Evolutionary conservation across 2,329 filamentous ascomycete genomes (phyloP), one percentile per base, ranked within the genome.

Genomic region (Hirsutella rhossiliensis): DNA sequence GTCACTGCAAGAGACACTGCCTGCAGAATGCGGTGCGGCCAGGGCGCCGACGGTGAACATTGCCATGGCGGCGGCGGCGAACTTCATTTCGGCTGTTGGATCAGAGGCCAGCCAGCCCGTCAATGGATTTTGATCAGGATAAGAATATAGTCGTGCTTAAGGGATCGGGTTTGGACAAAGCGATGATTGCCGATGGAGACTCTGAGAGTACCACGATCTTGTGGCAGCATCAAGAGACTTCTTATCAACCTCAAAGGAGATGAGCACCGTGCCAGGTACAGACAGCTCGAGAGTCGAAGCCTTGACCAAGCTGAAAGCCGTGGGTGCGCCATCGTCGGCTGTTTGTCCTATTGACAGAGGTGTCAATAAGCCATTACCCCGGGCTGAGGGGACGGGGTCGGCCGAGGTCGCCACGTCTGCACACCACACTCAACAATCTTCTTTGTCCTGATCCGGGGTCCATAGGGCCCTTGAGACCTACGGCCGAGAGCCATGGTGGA

Each of bases 1-100:
- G 18, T 19, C 12, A 3, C 1, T 3, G 27, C 38, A 44, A 30
- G 37, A 41, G 8, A 48, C 43, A 32, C 50, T 50, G 44, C 45
- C 48, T 39, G 46, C 42, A 9, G 49, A 48, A 17, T 45, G 45
- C 11, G 54, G 53, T 11, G 48, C 47, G 18, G 51, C 52, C 19
- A 52, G 42, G 18, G 39, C 48, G 28, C 41, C 45, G 29, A 50
- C 45, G 34, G 51, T 50, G 45, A 56, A 31, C 38, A 53, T 23
- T 45, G 52, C 52, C 40, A 57, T 20, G 48, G 54, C 37, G 15
- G 37, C 18, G 34, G 15, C 17, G 13, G 17, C 34, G 4, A 37
- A 11, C 34, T n/a, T 19, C 34, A 37, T 37, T 1, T 18, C 18
- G 3, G 13, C 13, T 11, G n/a, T 4, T 17, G 9, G 34, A 17